Evolutionary conservation across 441 rosid genomes (phyloP).

Genomic region (Brassica hybrid): DNA sequence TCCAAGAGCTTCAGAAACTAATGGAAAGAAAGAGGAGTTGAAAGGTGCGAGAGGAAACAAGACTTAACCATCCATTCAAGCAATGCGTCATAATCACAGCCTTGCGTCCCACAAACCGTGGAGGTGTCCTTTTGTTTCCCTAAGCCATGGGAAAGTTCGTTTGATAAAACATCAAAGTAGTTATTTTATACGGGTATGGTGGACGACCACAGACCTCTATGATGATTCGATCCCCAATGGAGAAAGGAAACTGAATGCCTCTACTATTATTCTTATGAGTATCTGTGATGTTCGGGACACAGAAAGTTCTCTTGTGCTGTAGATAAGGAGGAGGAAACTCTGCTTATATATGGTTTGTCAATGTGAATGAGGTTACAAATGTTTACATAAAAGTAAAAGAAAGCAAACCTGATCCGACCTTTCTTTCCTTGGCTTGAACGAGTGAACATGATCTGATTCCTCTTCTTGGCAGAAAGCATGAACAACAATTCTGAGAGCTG

Average conservation of each 20-base stretch:
- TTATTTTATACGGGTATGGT: not conserved
- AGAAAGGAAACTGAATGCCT: slow-evolving; percentile 91
- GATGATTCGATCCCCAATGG: slow-evolving; percentile 83
- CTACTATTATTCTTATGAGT: slow-evolving; percentile 62
- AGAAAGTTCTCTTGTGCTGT: slow-evolving; percentile 67
- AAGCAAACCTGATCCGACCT: slow-evolving; percentile 75
- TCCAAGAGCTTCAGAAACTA: slow-evolving; percentile 5
- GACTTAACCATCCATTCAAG: slow-evolving; percentile 87
- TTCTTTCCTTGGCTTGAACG: slow-evolving; percentile 77
- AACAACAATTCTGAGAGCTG: slow-evolving; percentile 60
- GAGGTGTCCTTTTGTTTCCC: slow-evolving; percentile 98
- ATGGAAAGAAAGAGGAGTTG: not conserved
- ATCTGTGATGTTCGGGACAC: slow-evolving; percentile 55
- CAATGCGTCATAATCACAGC: slow-evolving; percentile 95
- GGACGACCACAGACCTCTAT: slow-evolving; percentile 64
- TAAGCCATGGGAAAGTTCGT: slow-evolving; percentile 45
- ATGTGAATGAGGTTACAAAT: not conserved
- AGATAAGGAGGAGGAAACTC: slow-evolving; percentile 15
- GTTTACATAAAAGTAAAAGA: not conserved
- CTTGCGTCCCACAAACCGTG: slow-evolving; percentile 94
- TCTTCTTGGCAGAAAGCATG: slow-evolving; percentile 82
- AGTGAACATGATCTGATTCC: slow-evolving; percentile 62
- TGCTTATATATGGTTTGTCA: slow-evolving; percentile 9
- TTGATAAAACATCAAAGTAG: slow-evolving; percentile 31
- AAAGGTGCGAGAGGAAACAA: not conserved